phyloP scores from a whole-genome alignment of 2,329 filamentous ascomycete genomes.

The Pestalotiopsis sp. region DNA sequence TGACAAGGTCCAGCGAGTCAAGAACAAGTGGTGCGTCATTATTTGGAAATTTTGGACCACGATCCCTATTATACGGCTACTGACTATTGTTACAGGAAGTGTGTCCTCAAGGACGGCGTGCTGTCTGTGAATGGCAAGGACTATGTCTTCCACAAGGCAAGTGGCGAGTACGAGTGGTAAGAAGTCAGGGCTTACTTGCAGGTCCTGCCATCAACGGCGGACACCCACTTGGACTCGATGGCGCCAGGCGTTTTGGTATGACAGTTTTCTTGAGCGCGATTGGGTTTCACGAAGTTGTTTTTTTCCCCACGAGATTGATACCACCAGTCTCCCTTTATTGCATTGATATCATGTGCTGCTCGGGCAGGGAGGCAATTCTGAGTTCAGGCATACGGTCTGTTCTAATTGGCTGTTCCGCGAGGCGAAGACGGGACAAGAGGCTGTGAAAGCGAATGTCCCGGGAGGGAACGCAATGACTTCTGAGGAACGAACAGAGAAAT shows the following conservation, averaged over 20 bases:
- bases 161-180: conserved; percentile 97
- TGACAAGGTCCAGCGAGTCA: conserved; percentile 97
- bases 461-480: background rate
- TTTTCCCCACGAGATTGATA: background rate
- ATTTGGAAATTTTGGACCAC: background rate
- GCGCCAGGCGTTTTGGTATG: background rate
- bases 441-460: background rate
- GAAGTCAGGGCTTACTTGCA: background rate
- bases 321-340: background rate
- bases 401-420: background rate
- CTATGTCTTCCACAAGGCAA: conserved; percentile 97
- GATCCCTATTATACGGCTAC: conserved; percentile 7
- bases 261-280: background rate
- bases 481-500: background rate
- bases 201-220: background rate
- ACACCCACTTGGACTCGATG: background rate
- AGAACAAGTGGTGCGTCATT: conserved; percentile 84
- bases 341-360: background rate
- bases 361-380: background rate
- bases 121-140: conserved; percentile 92
- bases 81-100: conserved; percentile 70
- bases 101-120: conserved; percentile 94
- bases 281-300: background rate
- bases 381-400: background rate
- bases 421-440: background rate